These are phyloP conservation scores for Alternaria sp. DNA, from an alignment of 2,329 filamentous ascomycete species.

Conservation along the genomic window DNA sequence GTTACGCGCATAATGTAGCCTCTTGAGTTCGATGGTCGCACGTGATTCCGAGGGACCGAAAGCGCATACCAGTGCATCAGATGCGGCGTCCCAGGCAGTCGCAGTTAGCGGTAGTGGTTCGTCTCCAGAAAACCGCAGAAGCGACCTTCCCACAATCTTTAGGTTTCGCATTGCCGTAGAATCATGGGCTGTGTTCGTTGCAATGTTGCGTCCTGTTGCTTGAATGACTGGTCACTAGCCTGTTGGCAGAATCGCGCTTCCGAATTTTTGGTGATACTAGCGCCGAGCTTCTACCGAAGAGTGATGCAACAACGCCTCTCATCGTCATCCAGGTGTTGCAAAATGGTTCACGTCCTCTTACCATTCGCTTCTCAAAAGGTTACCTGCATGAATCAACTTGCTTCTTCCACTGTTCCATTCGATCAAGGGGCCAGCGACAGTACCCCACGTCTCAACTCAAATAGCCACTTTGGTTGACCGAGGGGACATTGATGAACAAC, in stretches of 20 bases:
- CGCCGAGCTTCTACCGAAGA: constrained; percentile 38
- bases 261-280: constrained; percentile 26
- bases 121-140: constrained; percentile 65
- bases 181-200: constrained; percentile 15
- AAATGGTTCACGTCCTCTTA: neutral
- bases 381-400: neutral
- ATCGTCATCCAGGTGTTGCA: constrained; percentile 13
- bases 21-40: constrained; percentile 76
- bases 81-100: constrained; percentile 83
- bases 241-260: constrained; percentile 2
- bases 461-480: neutral
- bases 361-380: neutral
- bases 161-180: constrained; percentile 79
- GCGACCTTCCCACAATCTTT: constrained; percentile 74
- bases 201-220: constrained; percentile 12
- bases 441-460: neutral
- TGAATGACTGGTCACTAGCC: constrained; percentile 5
- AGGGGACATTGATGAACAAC: constrained; percentile 4
- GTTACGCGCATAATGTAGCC: constrained; percentile 55
- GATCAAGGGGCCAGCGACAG: neutral
- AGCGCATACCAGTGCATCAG: constrained; percentile 80
- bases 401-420: neutral
- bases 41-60: constrained; percentile 79
- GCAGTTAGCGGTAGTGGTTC: constrained; percentile 71
- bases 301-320: constrained; percentile 15